These are phyloP conservation scores for Ophiostoma tasmaniense DNA, from an alignment of 2,329 filamentous ascomycete species.

Conservation along the genomic window DNA sequence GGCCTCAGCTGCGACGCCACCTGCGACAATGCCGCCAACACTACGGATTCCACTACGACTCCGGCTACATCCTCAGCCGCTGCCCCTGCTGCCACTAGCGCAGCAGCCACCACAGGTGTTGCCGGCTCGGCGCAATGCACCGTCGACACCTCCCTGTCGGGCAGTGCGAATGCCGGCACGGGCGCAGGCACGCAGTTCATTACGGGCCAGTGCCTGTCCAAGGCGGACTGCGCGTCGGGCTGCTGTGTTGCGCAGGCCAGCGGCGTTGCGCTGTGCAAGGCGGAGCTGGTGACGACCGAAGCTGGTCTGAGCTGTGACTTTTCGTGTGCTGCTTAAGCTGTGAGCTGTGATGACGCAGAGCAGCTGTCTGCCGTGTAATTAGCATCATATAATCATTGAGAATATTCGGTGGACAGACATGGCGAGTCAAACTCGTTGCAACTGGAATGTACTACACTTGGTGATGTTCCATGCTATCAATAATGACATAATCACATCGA, in stretches of 20 bases:
- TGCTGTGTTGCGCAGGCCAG: conserved; percentile 24
- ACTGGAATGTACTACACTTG: too few species aligned
- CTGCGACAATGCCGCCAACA: background rate
- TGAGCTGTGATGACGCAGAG: background rate
- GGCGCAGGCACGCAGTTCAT: background rate
- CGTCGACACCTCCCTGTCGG: background rate
- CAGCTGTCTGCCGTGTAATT: background rate
- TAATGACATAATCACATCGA: too few species aligned
- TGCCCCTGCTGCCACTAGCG: background rate
- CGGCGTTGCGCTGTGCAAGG: conserved; percentile 18
- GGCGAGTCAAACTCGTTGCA: too few species aligned
- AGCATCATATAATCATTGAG: background rate
- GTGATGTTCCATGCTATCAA: too few species aligned
- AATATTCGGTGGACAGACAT: too few species aligned
- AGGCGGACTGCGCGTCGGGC: conserved; percentile 26
- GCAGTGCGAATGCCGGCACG: background rate
- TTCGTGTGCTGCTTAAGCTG: background rate
- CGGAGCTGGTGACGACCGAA: background rate
- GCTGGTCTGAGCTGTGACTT: background rate
- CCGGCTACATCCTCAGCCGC: background rate
- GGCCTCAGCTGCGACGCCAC: background rate
- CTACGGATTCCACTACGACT: background rate
- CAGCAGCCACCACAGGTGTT: background rate
- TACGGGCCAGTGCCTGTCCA: conserved; percentile 22
- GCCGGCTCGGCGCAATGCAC: background rate